Evolutionary conservation across 2,329 filamentous ascomycete species (phyloP), one percentile per base, ranked within the genome.

Genomic region (Aspergillus spinulosporus): DNA sequence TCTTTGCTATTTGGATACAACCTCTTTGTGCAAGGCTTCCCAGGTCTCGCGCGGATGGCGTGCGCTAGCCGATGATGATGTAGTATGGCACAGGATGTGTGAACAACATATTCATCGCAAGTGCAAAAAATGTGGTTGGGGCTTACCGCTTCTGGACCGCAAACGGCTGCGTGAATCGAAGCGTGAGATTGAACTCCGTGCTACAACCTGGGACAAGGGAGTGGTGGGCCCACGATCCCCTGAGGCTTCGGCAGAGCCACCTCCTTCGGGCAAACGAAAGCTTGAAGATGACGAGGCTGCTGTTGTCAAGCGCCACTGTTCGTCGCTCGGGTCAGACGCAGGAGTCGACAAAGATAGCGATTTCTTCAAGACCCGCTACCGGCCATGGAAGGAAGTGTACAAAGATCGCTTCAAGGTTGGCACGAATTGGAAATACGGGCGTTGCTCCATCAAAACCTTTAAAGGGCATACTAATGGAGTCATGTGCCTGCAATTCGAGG

Each of bases 1-100:
- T 37, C 82, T 99, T 2, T 92, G 88, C 66, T 94, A 89, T 66
- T 87, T 99, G 57, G 94, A 99, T 72, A 97, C 93, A 0, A 88
- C 89, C 2, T 97, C 93, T 0, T 82, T 99, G 0, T 97, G 94
- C 79, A 96, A 96, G 72, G 93, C 94, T 1, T 91, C 94, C 0
- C 92, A 97, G 73, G 94, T 99, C 54, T 97, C 91, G 71, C 85
- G 87, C 57, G 83, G 88, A 65, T 99, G 94, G 94, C 84, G 90
- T 60, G 84, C 84, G 56, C 78, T 99, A 40, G 93, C 94, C n/a
- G 94, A 97, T 66, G 93, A 97, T 69, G 93, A 99, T 72, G 89
- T 96, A 6, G 93, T 99, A 3, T 99, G 94, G 94, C 90, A 97
- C 70, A 89, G 88, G 62, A 97, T 97, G 92, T 99, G 94, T 71